These are phyloP conservation scores for Cystobasidium sp. DNA, from an alignment of 1,284 basidiomycete genomes.

Conservation along the genomic window DNA sequence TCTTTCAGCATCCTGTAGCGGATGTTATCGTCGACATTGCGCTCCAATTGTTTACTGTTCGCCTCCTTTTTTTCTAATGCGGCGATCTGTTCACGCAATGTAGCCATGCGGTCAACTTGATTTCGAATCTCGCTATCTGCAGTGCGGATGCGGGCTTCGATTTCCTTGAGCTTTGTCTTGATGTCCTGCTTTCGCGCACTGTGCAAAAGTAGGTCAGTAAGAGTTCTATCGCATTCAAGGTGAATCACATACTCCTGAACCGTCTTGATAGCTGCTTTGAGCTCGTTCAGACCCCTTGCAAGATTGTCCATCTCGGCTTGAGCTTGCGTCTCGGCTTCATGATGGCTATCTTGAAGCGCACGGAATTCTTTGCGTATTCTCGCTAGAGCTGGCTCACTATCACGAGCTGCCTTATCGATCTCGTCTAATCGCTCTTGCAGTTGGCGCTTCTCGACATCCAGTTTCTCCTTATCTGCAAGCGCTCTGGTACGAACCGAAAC, in stretches of 20 bases:
- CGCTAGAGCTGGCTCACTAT: constrained; percentile 56
- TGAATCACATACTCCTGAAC: constrained; percentile 65
- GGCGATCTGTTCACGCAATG: constrained; percentile 61
- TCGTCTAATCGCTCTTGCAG: constrained; percentile 69
- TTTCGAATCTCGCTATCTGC: constrained; percentile 52
- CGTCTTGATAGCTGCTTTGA: constrained; percentile 66
- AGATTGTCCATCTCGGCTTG: constrained; percentile 68
- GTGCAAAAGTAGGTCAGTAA: background rate
- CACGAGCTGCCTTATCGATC: constrained; percentile 62
- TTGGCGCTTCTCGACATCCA: constrained; percentile 65
- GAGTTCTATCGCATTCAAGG: background rate
- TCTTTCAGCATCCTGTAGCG: constrained; percentile 72
- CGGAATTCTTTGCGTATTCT: constrained; percentile 32
- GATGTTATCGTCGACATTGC: constrained; percentile 83
- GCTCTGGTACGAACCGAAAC: constrained; percentile 66
- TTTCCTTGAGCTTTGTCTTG: constrained; percentile 63
- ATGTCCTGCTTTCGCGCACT: constrained; percentile 77
- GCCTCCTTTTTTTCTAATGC: constrained; percentile 56
- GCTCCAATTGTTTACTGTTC: constrained; percentile 56
- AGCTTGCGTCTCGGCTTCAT: constrained; percentile 57
- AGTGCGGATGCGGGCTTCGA: constrained; percentile 50
- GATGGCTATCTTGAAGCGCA: constrained; percentile 26
- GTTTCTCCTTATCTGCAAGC: constrained; percentile 64
- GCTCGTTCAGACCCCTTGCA: constrained; percentile 68
- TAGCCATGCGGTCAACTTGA: constrained; percentile 60